Conservation (phyloP, 129 eudicot genomes). For the Flaveria trinervia region DNA sequence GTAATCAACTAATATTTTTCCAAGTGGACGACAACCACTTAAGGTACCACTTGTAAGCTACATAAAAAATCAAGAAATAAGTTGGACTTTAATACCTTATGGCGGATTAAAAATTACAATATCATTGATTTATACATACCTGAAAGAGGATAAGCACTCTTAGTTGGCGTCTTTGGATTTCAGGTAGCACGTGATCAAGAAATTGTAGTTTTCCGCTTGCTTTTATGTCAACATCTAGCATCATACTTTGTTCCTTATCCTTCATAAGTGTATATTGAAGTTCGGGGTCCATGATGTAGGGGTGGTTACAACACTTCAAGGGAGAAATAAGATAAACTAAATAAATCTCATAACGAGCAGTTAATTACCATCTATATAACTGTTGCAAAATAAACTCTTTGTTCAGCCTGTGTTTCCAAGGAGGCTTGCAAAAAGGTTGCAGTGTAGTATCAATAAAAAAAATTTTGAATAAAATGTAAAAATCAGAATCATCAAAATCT, state of each 20-base stretch:
- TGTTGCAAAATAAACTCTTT: neutral
- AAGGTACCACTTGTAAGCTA: constrained; percentile 55
- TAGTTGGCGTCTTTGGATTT: constrained; percentile 47
- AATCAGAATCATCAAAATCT: neutral
- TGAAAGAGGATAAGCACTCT: constrained; percentile 75
- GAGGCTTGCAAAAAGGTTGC: neutral
- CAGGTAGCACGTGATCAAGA: constrained; percentile 65
- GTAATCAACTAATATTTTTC: constrained; percentile 63
- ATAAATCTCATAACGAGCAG: constrained; percentile 7
- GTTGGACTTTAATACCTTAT: neutral
- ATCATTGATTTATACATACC: constrained; percentile 38
- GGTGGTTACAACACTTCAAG: constrained; percentile 85
- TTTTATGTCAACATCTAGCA: constrained; percentile 56
- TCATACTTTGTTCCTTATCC: constrained; percentile 33
- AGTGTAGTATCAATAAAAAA: neutral
- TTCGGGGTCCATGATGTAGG: constrained; percentile 54
- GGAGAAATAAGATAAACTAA: constrained; percentile 26
- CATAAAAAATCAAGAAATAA: neutral
- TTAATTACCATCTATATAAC: neutral
- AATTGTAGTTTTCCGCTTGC: constrained; percentile 85
- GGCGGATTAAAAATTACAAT: constrained; percentile 15
- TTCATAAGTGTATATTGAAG: constrained; percentile 47
- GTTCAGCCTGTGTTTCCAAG: neutral
- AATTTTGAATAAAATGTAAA: neutral
- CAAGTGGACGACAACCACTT: constrained; percentile 33